phyloP scores from a whole-genome alignment of 2,329 filamentous ascomycete species.

The Trichoderma afroharzianum region DNA sequence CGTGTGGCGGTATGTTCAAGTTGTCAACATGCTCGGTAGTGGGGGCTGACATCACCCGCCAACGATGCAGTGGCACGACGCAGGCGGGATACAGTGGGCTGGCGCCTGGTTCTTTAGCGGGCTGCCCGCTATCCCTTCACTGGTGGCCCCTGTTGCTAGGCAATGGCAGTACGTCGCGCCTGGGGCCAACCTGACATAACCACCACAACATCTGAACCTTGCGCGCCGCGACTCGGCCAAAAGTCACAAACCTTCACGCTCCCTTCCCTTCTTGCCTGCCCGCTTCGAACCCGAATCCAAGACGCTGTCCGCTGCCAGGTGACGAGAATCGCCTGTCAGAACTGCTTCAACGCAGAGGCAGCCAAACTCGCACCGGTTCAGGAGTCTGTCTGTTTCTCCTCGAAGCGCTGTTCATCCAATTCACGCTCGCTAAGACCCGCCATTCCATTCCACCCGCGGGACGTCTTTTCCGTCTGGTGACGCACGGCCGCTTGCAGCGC shows the following conservation, averaged over 20 bases:
- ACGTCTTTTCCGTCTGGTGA: background rate
- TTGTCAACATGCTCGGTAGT: background rate
- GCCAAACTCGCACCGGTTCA: background rate
- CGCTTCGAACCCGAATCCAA: background rate
- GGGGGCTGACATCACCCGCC: background rate
- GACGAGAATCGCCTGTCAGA: background rate
- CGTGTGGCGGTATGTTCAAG: background rate
- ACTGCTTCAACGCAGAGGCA: background rate
- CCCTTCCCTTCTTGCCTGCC: background rate
- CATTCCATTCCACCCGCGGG: conserved; percentile 13
- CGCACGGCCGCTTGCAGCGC: background rate
- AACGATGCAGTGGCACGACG: background rate
- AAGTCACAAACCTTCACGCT: conserved; percentile 1
- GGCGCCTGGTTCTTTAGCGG: background rate
- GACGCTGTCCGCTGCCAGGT: background rate
- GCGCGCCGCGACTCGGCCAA: conserved; percentile 15
- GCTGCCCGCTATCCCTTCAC: background rate
- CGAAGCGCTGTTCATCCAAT: background rate
- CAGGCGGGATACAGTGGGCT: background rate
- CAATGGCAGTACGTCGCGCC: conserved; percentile 18
- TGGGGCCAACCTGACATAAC: conserved; percentile 11
- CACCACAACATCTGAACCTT: conserved; percentile 17
- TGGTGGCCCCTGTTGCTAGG: conserved; percentile 25
- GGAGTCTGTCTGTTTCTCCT: background rate
- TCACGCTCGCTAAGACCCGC: conserved; percentile 18